Base-by-base conservation (phyloP, 768 basidiomycete genomes). In the Punctularia strigosozonata region DNA sequence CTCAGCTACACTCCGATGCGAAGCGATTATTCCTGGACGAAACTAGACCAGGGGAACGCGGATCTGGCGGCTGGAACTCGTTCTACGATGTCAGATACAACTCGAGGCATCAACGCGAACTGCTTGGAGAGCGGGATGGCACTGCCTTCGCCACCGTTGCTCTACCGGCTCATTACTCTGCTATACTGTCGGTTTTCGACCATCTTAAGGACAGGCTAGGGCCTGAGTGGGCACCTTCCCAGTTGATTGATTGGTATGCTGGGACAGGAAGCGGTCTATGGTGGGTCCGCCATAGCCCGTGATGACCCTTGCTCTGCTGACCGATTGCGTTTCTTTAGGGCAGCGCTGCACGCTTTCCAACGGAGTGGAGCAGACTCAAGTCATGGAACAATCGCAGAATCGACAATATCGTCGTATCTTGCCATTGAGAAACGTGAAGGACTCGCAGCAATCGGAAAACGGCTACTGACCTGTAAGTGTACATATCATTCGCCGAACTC, bases 121-220 rank as follows among this genome's bases (percentile, higher is more conserved):
- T 69, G 20, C 82, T 84, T 55, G 63, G 63, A 28, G 66, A 71
- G 39, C 69, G 81, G 20, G 84, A 90, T 46, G 86, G 80, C 18
- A 77, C 82, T 19, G 89, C 89, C 4, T 92, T 90, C 54, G 80
- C 82, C 12, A 77, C 84, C 10, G 69, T 91, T 36, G 82, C 79
- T n/a, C 69, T 92, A 46, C 89, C 89, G 1, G 76, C 80, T 3
- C 83, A 90, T 60, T 92, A 84, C 54, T 74, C 86, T 33, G 86
- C 78, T 2, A 81, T 90, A 37, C 68, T 62, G 36, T 64, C 80
- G n/a, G 85, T 91, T 4, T 59, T 92, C 14, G 63, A 71, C 34
- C 78, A 87, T 45, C 47, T 77, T 25, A 79, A 72, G 43, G 67
- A 61, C 35, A 66, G 88, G 39, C 48, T 89, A 25, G 78, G 73